These are phyloP conservation scores for Naganishia liquefaciens DNA, from an alignment of 1,284 basidiomycete genomes.

Conservation along the genomic window DNA sequence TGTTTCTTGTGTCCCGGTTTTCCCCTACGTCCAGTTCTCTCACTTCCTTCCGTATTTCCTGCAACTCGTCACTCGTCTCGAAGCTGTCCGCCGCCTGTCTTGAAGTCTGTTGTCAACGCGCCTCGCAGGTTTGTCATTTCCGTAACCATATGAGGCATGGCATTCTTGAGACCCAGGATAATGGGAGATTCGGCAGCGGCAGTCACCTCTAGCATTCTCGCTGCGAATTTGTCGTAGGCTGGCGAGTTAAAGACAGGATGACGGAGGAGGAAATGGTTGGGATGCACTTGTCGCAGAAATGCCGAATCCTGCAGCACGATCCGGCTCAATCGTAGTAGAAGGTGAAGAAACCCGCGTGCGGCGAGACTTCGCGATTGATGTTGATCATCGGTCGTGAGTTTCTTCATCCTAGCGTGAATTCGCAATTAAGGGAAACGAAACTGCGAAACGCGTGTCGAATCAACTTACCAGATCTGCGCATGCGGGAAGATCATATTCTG, in stretches of 20 bases:
- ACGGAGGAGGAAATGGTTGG: constrained; percentile 4
- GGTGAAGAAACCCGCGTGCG: neutral
- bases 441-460: neutral
- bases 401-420: neutral
- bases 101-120: neutral
- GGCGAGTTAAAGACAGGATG: neutral
- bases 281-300: constrained; percentile 1
- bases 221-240: no score
- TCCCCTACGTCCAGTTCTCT: neutral
- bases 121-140: neutral
- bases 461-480: neutral
- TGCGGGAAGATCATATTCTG: constrained; percentile 13
- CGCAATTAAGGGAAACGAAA: neutral
- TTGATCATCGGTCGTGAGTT: neutral
- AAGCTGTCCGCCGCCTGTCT: neutral
- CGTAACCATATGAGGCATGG: neutral
- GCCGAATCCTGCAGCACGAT: constrained; percentile 10
- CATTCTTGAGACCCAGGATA: no score
- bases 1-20: neutral
- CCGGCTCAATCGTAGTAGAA: constrained; percentile 2
- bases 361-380: neutral
- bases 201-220: no score
- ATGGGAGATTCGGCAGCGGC: no score
- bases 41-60: neutral
- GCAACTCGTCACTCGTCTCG: neutral